A percentile compares a stretch with the other conserved stretches of the same genome.
These are phyloP conservation scores for Phytophthora pseudosyringae DNA, from an alignment of 352 stramenopile genomes.

Conservation along the genomic window DNA sequence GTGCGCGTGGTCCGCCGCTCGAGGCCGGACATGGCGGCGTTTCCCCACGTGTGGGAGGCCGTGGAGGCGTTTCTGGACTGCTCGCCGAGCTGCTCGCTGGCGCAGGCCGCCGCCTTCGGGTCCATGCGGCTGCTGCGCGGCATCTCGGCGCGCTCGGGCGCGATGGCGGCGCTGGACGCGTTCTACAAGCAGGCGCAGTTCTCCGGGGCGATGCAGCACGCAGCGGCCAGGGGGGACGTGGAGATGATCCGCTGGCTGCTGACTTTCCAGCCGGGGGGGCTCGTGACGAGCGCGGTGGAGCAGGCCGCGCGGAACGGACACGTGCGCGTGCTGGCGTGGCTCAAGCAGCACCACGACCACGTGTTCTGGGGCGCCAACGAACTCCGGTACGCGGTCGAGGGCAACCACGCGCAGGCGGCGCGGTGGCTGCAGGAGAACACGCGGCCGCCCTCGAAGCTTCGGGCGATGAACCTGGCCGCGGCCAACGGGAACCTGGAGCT, in stretches of 20 bases:
- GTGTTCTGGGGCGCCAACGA: conserved; percentile 48
- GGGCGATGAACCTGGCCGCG: conserved; percentile 39
- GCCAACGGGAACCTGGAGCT: conserved; percentile 40
- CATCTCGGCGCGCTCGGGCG: conserved; percentile 23
- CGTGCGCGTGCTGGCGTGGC: conserved; percentile 30
- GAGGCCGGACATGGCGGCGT: conserved; percentile 18
- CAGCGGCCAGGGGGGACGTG: conserved; percentile 28
- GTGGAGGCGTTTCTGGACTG: conserved; percentile 36
- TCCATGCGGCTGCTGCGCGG: conserved; percentile 30
- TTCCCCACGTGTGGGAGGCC: conserved; percentile 33
- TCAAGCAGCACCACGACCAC: conserved; percentile 35
- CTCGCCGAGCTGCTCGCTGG: conserved; percentile 31
- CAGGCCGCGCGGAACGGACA: conserved; percentile 29
- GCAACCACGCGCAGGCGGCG: conserved; percentile 22
- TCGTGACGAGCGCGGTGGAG: conserved; percentile 37
- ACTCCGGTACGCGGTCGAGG: conserved; percentile 33
- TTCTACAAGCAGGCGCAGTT: conserved; percentile 42
- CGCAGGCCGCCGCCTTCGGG: conserved; percentile 29
- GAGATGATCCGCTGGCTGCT: conserved; percentile 34
- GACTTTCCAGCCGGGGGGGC: conserved; percentile 32
- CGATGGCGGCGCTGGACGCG: conserved; percentile 20
- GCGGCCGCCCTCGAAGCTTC: conserved; percentile 26
- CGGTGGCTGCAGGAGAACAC: conserved; percentile 38
- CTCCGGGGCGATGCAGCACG: conserved; percentile 28
- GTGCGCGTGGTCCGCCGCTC: conserved; percentile 32